These are phyloP conservation scores for Boechera retrofracta DNA, from an alignment of 345 rosid genomes.

Conservation along the genomic window DNA sequence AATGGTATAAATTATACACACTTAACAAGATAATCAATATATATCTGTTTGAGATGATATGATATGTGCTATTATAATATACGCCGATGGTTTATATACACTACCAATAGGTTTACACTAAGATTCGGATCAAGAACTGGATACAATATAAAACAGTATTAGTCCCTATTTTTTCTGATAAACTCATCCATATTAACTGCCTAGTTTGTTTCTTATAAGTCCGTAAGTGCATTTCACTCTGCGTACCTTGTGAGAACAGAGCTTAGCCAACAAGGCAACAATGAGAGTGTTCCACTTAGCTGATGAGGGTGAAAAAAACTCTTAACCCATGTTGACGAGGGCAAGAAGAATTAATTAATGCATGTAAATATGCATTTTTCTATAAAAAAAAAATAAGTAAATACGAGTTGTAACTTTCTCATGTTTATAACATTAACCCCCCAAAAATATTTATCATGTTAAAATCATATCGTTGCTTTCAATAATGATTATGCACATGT, in stretches of 20 bases:
- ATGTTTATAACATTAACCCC: no score
- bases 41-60: neutral
- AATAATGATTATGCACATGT: no score
- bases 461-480: no score
- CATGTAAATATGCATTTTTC: no score
- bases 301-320: no score
- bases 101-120: neutral
- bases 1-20: neutral
- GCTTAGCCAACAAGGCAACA: conserved; percentile 4
- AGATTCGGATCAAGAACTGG: conserved; percentile 7
- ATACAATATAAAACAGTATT: neutral
- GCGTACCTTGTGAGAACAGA: conserved; percentile 5
- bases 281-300: no score
- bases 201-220: neutral
- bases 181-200: neutral
- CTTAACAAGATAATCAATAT: neutral
- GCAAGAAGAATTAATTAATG: no score
- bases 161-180: neutral
- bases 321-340: no score
- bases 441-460: no score
- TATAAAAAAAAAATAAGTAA: no score
- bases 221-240: neutral
- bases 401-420: no score
- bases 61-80: neutral
- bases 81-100: conserved; percentile 4